Base-by-base conservation (phyloP, 352 stramenopile genomes). In the Phytophthora crassamura region DNA sequence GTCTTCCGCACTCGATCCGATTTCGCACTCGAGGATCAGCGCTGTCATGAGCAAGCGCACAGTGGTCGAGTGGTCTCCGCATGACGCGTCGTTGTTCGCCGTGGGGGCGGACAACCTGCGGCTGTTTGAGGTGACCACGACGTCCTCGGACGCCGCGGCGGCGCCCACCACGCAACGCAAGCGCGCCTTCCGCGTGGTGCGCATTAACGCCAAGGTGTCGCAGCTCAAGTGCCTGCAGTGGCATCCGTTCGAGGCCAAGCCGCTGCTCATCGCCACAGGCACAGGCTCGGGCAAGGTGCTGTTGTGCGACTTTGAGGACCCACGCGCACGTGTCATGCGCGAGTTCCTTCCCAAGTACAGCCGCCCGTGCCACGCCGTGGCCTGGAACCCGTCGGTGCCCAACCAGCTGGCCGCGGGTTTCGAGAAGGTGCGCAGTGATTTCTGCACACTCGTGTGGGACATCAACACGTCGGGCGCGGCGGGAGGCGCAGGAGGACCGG, bases 161-260 rank as follows among this genome's bases (percentile, higher is more conserved):
- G 49, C 59, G 7, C 67, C 64, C 28, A 83, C 82, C 12, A 96
- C 88, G 50, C 86, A 94, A 59, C 88, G 88, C 64, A 94, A 94
- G 76, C 84, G 87, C 25, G 80, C 82, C 18, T 96, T 93, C 65
- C 88, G 84, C 16, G 77, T 94, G 25, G 69, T 94, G 56, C 88
- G 92, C 50, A 92, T 94, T 62, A 87, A 90, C 53, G 66, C 82
- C 42, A 84, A 92, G 54, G 73, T 91, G 12, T 67, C 78, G 38
- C 88, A 94, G 66, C 75, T 94, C 58, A 93, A 93, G 65, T 93
- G 86, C 70, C 74, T 96, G 68, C 77, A 91, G 58, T 96, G 88
- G 88, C 79, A 93, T 58, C 88, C 88, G 41, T 87, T 93, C 51
- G 75, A 79, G n/a, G 43, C 68, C 62, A 90, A 93, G 59, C 77